phyloP scores from a whole-genome alignment of 225 moss, liverwort and hornwort species.

The Pseudisothecium myosuroides region DNA sequence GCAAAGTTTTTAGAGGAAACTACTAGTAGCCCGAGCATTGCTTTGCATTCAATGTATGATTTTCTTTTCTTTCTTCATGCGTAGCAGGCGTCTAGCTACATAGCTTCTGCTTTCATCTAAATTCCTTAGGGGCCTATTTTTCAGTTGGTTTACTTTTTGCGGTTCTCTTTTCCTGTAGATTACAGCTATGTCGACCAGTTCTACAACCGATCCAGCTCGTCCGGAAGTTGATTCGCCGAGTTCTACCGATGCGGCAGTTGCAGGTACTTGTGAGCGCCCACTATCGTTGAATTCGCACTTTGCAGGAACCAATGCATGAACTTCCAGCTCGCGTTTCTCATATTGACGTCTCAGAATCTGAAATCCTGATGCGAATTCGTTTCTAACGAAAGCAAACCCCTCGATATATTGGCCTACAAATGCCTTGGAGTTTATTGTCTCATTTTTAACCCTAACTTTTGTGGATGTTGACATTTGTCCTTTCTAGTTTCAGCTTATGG shows the following conservation, averaged over 20 bases:
- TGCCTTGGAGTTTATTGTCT: neutral
- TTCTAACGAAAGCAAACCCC: neutral
- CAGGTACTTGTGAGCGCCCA: neutral
- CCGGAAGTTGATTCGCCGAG: neutral
- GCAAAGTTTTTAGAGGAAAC: no score
- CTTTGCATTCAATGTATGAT: neutral
- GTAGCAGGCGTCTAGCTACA: no score
- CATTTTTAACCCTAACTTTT: neutral
- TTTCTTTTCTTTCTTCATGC: neutral
- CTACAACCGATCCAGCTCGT: neutral
- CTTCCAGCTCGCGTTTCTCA: neutral
- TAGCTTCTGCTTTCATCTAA: neutral
- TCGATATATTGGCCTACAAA: no score
- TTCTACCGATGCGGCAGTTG: neutral
- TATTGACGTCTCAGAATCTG: neutral
- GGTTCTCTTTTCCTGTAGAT: neutral
- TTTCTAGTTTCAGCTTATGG: neutral
- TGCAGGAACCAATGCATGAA: neutral
- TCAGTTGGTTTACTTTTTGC: neutral
- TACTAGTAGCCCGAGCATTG: neutral
- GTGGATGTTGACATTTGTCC: neutral
- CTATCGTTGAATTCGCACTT: neutral
- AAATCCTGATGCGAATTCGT: no score
- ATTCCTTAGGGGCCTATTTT: neutral
- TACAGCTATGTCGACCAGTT: neutral